Evolutionary conservation across 1,284 basidiomycete genomes (phyloP).

Genomic region (Fomitopsis palustris): DNA sequence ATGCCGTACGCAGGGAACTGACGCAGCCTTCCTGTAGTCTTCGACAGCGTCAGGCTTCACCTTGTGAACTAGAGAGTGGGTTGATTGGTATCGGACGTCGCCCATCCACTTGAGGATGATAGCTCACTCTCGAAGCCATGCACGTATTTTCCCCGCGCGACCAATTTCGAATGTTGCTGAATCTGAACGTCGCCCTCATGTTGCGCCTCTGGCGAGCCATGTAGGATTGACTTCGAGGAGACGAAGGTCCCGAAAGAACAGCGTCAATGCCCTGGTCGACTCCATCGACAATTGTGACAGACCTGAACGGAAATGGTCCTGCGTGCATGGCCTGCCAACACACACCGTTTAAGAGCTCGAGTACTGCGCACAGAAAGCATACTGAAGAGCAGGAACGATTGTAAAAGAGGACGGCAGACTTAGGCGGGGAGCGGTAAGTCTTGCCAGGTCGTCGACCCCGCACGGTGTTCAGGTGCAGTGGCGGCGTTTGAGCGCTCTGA

Average conservation of each 20-base stretch:
- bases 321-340: constrained; percentile 26
- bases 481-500: constrained; percentile 2
- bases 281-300: constrained; percentile 7
- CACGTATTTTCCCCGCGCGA: constrained; percentile 84
- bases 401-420: constrained; percentile 3
- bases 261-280: background rate
- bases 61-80: constrained; percentile 57
- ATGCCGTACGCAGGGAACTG: constrained; percentile 31
- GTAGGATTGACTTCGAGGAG: constrained; percentile 36
- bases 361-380: constrained; percentile 29
- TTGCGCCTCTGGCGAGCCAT: constrained; percentile 85
- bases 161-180: constrained; percentile 79
- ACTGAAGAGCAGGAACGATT: constrained; percentile 8
- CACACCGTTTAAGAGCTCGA: constrained; percentile 21
- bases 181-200: constrained; percentile 73
- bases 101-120: constrained; percentile 1
- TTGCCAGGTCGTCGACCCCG: background rate
- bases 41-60: constrained; percentile 78
- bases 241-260: constrained; percentile 2
- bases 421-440: background rate
- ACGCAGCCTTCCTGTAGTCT: constrained; percentile 87
- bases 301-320: constrained; percentile 66
- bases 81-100: background rate
- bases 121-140: constrained; percentile 84
- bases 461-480: background rate